Evolutionary conservation across 805 yeast genomes (phyloP), one percentile per base, ranked within the genome.

Genomic region (Metschnikowia matae): DNA sequence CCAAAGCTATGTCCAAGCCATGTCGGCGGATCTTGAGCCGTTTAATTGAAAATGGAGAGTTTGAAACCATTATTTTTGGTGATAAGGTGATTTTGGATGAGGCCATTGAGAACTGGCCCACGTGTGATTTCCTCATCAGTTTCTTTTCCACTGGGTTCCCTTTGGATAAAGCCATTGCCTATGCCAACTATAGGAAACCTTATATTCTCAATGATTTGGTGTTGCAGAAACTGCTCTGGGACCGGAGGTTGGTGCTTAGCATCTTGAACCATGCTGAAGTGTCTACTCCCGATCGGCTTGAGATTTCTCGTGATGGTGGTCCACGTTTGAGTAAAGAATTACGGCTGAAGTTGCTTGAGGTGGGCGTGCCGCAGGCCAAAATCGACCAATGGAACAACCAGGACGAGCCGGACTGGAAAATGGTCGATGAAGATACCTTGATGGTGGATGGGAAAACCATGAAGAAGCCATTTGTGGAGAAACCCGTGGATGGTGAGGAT

Each of bases 401-500:
- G 45, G 66, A 76, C 29, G 96, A 89, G 65, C 94, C 96, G 0
- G 71, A 77, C 45, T 89, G 96, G 92, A 77, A 77, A 56, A 89
- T 94, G 98, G 69, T 87, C 26, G 95, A 89, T 64, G 73, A 68
- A 21, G 95, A 92, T 53, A 84, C 96, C 2, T 73, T 86, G 41
- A 79, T 78, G 52, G 94, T 87, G 20, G 81, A 87, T 57, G 97
- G 95, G 7, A 67, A 80, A 59, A 71, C 73, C 7, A 71, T 94
- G 71, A 76, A 74, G 38, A 94, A 94, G 65, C 99, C 99, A 6
- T 94, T 84, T 75, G 99, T 94, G 33, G 99, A 94, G 67, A 94
- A 94, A 60, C 99, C 99, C 0, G 98, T 91, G 3, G 97, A 94
- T 67, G 99, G 99, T 48, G 99, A 94, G 69, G 97, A 94, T 68